Conservation (phyloP, 352 stramenopile species). For the Phytopythium ostracodes region DNA sequence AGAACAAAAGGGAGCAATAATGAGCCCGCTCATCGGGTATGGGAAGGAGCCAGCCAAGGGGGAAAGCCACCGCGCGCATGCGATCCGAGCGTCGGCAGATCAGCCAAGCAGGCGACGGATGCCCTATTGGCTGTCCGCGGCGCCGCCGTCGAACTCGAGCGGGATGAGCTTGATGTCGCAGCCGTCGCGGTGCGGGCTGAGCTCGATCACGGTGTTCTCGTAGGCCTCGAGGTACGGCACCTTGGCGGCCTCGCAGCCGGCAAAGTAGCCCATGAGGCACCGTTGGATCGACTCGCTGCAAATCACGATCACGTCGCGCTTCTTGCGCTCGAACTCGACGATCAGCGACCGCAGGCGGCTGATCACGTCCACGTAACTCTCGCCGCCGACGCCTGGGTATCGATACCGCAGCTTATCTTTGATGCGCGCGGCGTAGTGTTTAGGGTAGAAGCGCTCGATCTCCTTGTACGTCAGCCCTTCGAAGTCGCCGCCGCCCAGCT, state of each 20-base stretch:
- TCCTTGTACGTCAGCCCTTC: conserved; percentile 86
- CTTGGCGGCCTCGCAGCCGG: conserved; percentile 62
- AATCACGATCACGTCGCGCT: conserved; percentile 83
- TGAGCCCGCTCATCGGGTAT: background rate
- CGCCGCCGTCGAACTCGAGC: conserved; percentile 47
- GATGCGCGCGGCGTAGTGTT: conserved; percentile 79
- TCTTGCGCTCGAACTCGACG: conserved; percentile 91
- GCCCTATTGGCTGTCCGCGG: background rate
- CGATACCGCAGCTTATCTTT: conserved; percentile 91
- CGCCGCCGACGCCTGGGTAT: conserved; percentile 86
- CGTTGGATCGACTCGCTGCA: conserved; percentile 77
- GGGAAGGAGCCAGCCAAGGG: background rate
- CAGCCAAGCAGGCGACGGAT: background rate
- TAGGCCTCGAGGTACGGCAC: conserved; percentile 71
- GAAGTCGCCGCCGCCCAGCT: conserved; percentile 89
- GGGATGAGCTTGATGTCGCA: conserved; percentile 83
- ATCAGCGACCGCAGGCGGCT: conserved; percentile 88
- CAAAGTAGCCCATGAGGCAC: conserved; percentile 80
- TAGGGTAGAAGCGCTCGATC: conserved; percentile 81
- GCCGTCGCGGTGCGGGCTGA: conserved; percentile 77
- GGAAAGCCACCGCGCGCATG: background rate
- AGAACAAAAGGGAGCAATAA: background rate
- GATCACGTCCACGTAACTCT: conserved; percentile 94
- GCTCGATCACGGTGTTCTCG: conserved; percentile 67
- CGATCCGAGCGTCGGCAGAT: too few relatives aligned